Evolutionary conservation across 78 protist genomes (phyloP).

Genomic region (Pelomyxa schiedti): DNA sequence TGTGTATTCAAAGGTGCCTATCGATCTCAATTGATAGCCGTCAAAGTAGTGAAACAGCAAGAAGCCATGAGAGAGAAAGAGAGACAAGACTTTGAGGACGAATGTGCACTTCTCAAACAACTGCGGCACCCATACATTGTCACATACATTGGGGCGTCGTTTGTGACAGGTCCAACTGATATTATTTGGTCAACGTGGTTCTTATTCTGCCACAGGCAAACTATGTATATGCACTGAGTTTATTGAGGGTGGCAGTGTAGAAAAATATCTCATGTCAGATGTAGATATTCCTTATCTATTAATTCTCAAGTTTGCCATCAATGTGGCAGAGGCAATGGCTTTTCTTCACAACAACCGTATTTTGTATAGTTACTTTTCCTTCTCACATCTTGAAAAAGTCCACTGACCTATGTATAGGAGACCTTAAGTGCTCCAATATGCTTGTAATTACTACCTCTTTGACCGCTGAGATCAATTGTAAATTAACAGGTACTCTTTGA

Average conservation of each 20-base stretch:
- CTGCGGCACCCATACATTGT: not conserved
- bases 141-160: not conserved
- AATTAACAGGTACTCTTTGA: not conserved
- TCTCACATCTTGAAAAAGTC: too few species aligned
- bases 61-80: not conserved
- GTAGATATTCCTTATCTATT: not conserved
- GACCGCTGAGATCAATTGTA: not conserved
- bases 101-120: not conserved
- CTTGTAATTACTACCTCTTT: not conserved
- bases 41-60: not conserved
- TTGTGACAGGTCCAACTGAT: too few species aligned
- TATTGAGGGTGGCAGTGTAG: not conserved
- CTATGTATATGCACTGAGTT: not conserved
- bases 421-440: not conserved
- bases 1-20: too few species aligned
- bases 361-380: too few species aligned
- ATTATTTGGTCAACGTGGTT: too few species aligned
- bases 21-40: not conserved
- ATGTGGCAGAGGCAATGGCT: not conserved
- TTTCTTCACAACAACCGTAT: not conserved
- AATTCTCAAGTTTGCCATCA: not conserved
- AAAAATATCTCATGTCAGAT: not conserved
- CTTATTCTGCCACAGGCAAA: not conserved
- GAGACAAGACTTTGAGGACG: not conserved
- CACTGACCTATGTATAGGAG: too few species aligned